Percentiles rank a stretch among this genome's conserved stretches.
These are phyloP conservation scores for Fusarium nisikadoi DNA, from an alignment of 2,329 filamentous ascomycete genomes.

Conservation along the genomic window DNA sequence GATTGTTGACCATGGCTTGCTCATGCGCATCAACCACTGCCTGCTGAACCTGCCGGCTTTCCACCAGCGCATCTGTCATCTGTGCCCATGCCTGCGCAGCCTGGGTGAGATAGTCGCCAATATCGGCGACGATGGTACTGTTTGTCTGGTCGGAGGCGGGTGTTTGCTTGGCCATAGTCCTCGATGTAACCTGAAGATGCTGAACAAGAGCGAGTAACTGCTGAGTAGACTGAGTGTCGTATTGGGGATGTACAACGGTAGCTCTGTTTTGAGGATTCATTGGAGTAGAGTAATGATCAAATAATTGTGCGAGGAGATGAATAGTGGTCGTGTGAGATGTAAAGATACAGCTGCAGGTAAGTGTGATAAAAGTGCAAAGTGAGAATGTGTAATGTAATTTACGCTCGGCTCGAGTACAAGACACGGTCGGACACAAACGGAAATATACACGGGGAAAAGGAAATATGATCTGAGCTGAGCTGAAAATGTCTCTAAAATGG, in stretches of 20 bases:
- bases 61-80: constrained; percentile 47
- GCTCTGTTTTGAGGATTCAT: constrained; percentile 22
- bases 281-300: background rate
- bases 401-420: background rate
- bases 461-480: background rate
- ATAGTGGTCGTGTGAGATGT: background rate
- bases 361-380: background rate
- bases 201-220: constrained; percentile 25
- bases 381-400: background rate
- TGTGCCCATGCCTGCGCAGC: constrained; percentile 48
- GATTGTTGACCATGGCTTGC: constrained; percentile 40
- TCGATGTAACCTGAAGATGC: constrained; percentile 15
- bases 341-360: background rate
- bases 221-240: constrained; percentile 26
- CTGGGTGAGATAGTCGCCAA: constrained; percentile 51
- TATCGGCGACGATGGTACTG: constrained; percentile 46
- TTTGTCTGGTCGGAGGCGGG: constrained; percentile 19
- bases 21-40: constrained; percentile 44
- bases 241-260: constrained; percentile 6
- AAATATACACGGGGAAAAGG: background rate
- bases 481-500: background rate
- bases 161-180: constrained; percentile 24
- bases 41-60: constrained; percentile 48
- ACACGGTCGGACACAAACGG: background rate
- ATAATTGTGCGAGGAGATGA: background rate